Evolutionary conservation across 2,329 filamentous ascomycete genomes (phyloP).

Genomic region (Microcyclosporella mali): DNA sequence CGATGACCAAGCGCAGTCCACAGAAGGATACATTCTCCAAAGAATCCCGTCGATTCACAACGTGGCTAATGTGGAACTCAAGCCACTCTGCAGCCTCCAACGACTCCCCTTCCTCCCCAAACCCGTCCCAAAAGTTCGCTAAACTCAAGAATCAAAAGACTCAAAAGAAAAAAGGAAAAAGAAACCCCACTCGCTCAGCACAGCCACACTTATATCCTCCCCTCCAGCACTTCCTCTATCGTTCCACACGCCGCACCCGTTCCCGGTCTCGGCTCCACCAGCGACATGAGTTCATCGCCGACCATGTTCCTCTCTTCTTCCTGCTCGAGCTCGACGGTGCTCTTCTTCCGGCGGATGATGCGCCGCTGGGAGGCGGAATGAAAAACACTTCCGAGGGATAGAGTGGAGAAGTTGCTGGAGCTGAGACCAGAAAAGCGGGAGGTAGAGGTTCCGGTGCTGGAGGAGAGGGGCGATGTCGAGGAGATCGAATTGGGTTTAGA

Average conservation of each 20-base stretch:
- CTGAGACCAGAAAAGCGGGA: conserved; percentile 20
- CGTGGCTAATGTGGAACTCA: no score
- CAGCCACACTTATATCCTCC: conserved; percentile 1
- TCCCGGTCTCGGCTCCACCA: conserved; percentile 30
- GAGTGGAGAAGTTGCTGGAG: conserved; percentile 17
- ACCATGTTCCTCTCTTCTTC: conserved; percentile 25
- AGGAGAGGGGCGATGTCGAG: conserved; percentile 16
- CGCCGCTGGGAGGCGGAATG: conserved; percentile 2
- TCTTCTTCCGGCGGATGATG: conserved; percentile 27
- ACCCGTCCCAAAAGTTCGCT: conserved; percentile 3
- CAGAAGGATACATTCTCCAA: no score
- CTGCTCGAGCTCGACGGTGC: conserved; percentile 27
- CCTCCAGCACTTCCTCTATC: conserved; percentile 31
- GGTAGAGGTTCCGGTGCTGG: conserved; percentile 6
- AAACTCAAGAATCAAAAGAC: conserved; percentile 3
- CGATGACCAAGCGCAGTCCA: no score
- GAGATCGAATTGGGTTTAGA: conserved; percentile 4
- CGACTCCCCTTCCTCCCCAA: neutral
- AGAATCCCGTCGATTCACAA: no score
- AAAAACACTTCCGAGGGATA: conserved; percentile 10
- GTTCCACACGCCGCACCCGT: conserved; percentile 21
- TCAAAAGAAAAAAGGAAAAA: no score
- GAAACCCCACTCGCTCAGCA: neutral
- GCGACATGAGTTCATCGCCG: conserved; percentile 17
- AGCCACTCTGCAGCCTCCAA: neutral